A percentile compares a stretch with the other conserved stretches of the same genome.
Conservation (phyloP, 176 grass and related monocot species). For the Panicum miliaceum region DNA sequence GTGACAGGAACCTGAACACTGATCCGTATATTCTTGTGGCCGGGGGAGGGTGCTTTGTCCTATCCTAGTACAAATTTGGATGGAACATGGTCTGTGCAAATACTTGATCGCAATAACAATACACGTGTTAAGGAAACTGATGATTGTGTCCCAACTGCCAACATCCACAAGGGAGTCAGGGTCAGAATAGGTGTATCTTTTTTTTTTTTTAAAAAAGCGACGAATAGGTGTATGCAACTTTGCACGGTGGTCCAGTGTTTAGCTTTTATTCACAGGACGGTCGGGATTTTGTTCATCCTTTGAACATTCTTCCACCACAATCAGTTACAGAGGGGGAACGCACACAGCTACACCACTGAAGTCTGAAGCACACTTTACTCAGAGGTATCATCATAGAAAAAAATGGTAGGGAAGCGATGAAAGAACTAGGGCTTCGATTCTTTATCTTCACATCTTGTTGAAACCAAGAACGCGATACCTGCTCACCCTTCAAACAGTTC, state of each 20-base stretch:
- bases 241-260: background rate
- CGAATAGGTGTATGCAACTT: background rate
- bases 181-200: too few species aligned
- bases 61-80: background rate
- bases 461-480: background rate
- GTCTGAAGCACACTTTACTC: background rate
- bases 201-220: too few species aligned
- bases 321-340: background rate
- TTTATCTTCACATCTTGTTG: background rate
- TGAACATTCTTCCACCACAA: background rate
- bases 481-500: constrained; percentile 35
- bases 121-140: background rate
- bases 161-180: background rate
- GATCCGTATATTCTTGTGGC: background rate
- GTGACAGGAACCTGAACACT: background rate
- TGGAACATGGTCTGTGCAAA: background rate
- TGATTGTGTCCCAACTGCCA: background rate
- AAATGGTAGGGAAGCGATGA: background rate
- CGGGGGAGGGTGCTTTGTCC: background rate
- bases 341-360: background rate
- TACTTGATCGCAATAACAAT: background rate
- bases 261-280: background rate
- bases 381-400: background rate
- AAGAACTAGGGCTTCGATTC: background rate
- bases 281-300: background rate